These are phyloP conservation scores for Candida suzukii DNA, from an alignment of 805 yeast species.

Conservation along the genomic window DNA sequence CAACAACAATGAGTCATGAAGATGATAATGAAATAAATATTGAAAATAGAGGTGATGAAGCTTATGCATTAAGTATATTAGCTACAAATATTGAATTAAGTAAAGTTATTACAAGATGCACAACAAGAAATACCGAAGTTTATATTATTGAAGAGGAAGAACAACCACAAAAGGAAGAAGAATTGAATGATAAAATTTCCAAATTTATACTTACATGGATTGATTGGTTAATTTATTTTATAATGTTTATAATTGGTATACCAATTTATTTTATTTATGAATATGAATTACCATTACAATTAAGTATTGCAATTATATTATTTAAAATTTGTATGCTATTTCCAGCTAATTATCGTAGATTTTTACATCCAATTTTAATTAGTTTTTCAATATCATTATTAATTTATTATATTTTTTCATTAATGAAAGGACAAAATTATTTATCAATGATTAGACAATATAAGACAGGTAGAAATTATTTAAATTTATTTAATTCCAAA, in stretches of 20 bases:
- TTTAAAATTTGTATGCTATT: conserved; percentile 40
- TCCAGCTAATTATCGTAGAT: conserved; percentile 41
- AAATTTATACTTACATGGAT: conserved; percentile 28
- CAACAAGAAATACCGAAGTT: conserved; percentile 1
- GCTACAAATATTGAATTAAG: conserved; percentile 15
- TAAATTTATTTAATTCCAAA: conserved; percentile 43
- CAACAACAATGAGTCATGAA: conserved; percentile 1
- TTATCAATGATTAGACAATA: conserved; percentile 44
- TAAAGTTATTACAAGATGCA: conserved; percentile 4
- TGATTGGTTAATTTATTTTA: conserved; percentile 46
- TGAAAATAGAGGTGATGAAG: conserved; percentile 19
- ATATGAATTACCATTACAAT: conserved; percentile 55
- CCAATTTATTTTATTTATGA: conserved; percentile 54
- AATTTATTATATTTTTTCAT: conserved; percentile 51
- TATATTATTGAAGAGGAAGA: not conserved
- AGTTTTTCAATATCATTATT: conserved; percentile 60
- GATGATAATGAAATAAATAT: not conserved
- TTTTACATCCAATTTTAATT: conserved; percentile 65
- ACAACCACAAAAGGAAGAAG: not conserved
- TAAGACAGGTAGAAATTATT: conserved; percentile 64
- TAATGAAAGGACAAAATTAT: conserved; percentile 46
- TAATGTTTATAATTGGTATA: conserved; percentile 45
- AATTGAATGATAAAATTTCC: not conserved
- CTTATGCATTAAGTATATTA: conserved; percentile 14
- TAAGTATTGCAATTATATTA: conserved; percentile 50